Evolutionary conservation across 208 protist species (phyloP), one percentile per base, ranked within the genome.

Genomic region (Willaertia magna): DNA sequence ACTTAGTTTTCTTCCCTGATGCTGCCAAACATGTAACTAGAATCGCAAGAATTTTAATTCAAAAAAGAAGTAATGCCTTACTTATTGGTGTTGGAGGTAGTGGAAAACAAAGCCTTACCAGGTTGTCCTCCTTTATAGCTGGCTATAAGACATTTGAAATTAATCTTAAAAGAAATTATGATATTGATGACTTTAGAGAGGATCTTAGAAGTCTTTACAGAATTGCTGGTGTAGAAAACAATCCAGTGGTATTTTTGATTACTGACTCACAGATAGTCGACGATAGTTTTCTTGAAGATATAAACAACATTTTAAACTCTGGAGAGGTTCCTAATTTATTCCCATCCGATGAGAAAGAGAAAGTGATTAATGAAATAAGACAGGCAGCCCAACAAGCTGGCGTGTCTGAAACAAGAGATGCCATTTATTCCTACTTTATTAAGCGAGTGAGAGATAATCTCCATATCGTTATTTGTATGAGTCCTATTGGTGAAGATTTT

Each of bases 301-400:
- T 99, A 84, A 98, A 98, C 90, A 98, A 97, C 90, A 93, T 99
- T 48, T 92, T 99, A 18, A 98, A 98, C 91, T 95, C 94, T 12
- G 97, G 97, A 85, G 97, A 98, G 90, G 94, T 98, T 78, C 96
- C 97, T 26, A 97, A 97, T 85, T 87, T 99, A n/a, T 98, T 98
- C 91, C 92, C 93, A 85, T 84, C 89, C 30, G 97, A 98, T 74
- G 97, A 99, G 79, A 89, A 97, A 74, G 95, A 97, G 75, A 90
- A 93, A 88, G 96, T 99, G 85, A 91, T 98, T n/a, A 93, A 95
- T 87, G 78, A 92, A 26, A 92, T 95, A 7, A 91, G 95, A 49
- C 94, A 92, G 20, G 87, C 95, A 67, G 95, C 93, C 46, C 90
- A 90, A 34, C 93, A 92, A 12, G 93, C 94, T n/a, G 97, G 94